phyloP scores from a whole-genome alignment of 345 rosid genomes.

The Psidium friedrichsthalianum region DNA sequence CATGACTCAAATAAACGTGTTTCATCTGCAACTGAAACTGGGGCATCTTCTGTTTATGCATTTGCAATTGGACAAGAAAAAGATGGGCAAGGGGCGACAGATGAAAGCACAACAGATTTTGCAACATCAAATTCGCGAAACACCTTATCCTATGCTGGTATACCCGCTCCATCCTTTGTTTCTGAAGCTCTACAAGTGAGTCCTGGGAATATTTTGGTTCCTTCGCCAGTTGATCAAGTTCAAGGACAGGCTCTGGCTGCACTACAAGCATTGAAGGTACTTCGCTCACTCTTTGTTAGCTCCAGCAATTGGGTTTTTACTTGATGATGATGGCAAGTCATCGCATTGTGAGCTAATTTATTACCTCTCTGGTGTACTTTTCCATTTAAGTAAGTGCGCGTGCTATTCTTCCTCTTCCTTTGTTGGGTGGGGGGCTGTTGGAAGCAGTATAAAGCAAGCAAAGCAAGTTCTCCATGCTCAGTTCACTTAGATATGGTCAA shows the following conservation, averaged over 20 bases:
- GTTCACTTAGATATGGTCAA: background rate
- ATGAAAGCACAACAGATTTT: conserved; percentile 11
- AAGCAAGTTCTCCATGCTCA: background rate
- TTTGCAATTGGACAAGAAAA: conserved; percentile 17
- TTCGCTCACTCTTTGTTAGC: background rate
- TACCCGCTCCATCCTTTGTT: conserved; percentile 79
- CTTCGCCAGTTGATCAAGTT: conserved; percentile 71
- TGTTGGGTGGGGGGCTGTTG: background rate
- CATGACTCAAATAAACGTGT: conserved; percentile 17
- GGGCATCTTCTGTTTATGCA: conserved; percentile 22
- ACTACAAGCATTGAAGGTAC: conserved; percentile 82
- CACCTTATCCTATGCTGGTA: conserved; percentile 47
- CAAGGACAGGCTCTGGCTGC: conserved; percentile 87
- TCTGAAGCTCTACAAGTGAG: conserved; percentile 50
- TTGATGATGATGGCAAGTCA: background rate
- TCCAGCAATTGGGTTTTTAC: background rate
- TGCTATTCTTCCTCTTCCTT: background rate
- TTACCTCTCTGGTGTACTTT: background rate
- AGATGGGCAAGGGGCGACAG: conserved; percentile 17
- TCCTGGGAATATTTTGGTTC: conserved; percentile 79
- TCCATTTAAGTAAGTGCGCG: background rate
- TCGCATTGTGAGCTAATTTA: background rate
- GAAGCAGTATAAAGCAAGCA: background rate
- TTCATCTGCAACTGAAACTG: conserved; percentile 15
- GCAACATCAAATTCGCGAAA: conserved; percentile 22